Conservation (phyloP, 2,329 filamentous ascomycete genomes). For the Stachybotrys elegans region DNA sequence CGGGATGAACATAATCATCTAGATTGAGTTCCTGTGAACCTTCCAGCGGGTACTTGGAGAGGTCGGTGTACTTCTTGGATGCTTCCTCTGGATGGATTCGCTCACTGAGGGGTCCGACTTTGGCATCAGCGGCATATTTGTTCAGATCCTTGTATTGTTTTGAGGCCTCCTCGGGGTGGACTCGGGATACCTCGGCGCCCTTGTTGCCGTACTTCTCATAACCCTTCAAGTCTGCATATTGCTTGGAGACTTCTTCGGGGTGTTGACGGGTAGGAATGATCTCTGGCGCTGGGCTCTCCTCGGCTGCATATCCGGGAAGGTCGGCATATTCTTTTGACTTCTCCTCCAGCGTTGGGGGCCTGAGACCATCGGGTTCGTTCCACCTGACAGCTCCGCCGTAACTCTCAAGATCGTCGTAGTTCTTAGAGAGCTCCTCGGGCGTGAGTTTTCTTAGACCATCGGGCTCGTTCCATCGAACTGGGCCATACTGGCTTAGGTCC, state of each 20-base stretch:
- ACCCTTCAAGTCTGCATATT: slow-evolving; percentile 21
- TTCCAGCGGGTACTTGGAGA: slow-evolving; percentile 23
- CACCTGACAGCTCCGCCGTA: slow-evolving; percentile 27
- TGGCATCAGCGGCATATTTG: slow-evolving; percentile 24
- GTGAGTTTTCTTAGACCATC: slow-evolving; percentile 31
- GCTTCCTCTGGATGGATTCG: slow-evolving; percentile 22
- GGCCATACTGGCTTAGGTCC: slow-evolving; percentile 36
- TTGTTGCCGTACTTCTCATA: slow-evolving; percentile 22
- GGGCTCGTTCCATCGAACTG: slow-evolving; percentile 31
- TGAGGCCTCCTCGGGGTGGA: slow-evolving; percentile 28
- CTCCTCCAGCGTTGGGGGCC: slow-evolving; percentile 25
- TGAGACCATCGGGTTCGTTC: slow-evolving; percentile 32
- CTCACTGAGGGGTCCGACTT: slow-evolving; percentile 15
- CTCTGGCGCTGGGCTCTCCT: slow-evolving; percentile 12
- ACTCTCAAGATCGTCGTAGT: slow-evolving; percentile 32
- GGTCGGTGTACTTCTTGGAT: slow-evolving; percentile 28
- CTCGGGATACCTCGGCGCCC: slow-evolving; percentile 14
- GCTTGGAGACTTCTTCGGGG: slow-evolving; percentile 23
- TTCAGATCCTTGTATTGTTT: slow-evolving; percentile 31
- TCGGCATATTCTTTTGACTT: slow-evolving; percentile 35
- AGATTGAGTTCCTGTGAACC: slow-evolving; percentile 22
- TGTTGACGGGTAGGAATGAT: slow-evolving; percentile 12
- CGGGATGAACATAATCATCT: slow-evolving; percentile 26
- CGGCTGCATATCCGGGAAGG: slow-evolving; percentile 26
- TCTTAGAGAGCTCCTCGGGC: slow-evolving; percentile 27